Percentiles rank a stretch among this genome's conserved stretches.
Conservation (phyloP, 345 rosid species). For the Salix suchowensis region DNA sequence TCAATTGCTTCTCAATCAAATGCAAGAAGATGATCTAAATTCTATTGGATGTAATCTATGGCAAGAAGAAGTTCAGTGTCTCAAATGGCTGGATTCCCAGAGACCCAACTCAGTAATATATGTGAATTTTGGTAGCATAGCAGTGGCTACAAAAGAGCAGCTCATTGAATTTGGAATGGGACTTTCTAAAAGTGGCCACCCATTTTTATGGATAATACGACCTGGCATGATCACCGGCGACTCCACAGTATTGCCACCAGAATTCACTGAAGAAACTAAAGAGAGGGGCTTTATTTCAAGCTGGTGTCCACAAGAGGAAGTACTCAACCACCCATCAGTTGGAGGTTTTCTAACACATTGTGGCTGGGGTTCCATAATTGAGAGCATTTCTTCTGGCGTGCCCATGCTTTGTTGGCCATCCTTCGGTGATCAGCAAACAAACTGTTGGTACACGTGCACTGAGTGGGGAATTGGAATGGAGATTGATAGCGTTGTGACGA, state of each 20-base stretch:
- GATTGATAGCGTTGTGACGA: not conserved
- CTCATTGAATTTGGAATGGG: constrained; percentile 23
- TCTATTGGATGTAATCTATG: constrained; percentile 11
- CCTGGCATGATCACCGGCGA: not conserved
- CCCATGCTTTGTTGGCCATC: constrained; percentile 20
- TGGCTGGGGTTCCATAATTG: constrained; percentile 7
- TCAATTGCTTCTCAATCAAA: constrained; percentile 9
- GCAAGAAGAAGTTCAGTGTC: constrained; percentile 19
- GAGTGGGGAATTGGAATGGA: constrained; percentile 22
- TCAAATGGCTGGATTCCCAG: constrained; percentile 12
- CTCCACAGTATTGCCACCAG: not conserved
- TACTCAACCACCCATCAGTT: not conserved
- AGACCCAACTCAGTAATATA: constrained; percentile 17
- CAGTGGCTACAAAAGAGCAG: not conserved
- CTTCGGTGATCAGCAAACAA: constrained; percentile 11
- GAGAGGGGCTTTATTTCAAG: not conserved
- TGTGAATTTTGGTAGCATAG: constrained; percentile 22
- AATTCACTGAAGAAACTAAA: not conserved
- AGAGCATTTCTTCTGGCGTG: constrained; percentile 12
- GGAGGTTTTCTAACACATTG: not conserved
- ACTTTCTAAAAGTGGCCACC: constrained; percentile 8
- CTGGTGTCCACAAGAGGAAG: not conserved
- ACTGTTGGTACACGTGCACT: not conserved
- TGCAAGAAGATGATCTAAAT: not conserved
- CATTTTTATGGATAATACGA: not conserved